phyloP scores from a whole-genome alignment of 345 rosid species.

The Gossypium arboreum region DNA sequence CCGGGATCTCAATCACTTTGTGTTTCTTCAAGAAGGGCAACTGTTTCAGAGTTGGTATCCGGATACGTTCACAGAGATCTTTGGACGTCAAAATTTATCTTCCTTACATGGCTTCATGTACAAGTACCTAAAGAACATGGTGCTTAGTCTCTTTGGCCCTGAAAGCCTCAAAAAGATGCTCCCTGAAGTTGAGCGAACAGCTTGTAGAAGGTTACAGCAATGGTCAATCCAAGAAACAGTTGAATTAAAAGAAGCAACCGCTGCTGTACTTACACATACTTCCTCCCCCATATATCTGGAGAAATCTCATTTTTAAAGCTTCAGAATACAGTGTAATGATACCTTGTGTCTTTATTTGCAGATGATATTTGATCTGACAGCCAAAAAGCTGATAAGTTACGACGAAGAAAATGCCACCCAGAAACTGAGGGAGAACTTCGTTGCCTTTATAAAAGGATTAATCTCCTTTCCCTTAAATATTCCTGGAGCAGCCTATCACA shows the following conservation, averaged over 20 bases:
- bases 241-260: constrained; percentile 77
- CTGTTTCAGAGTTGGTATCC: constrained; percentile 97
- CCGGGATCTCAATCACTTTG: constrained; percentile 78
- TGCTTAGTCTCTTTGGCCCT: constrained; percentile 76
- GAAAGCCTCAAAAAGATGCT: constrained; percentile 79
- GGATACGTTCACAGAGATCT: constrained; percentile 79
- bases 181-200: constrained; percentile 59
- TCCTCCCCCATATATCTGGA: neutral
- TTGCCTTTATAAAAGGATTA: constrained; percentile 81
- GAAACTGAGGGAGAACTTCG: constrained; percentile 77
- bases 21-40: constrained; percentile 88
- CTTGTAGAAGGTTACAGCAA: constrained; percentile 39
- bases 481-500: constrained; percentile 96
- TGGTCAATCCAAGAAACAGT: constrained; percentile 57
- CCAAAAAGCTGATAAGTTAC: constrained; percentile 84
- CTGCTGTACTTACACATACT: constrained; percentile 43
- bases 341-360: constrained; percentile 22
- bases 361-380: constrained; percentile 90
- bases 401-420: constrained; percentile 67
- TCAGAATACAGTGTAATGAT: constrained; percentile 11
- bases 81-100: constrained; percentile 82
- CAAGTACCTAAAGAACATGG: constrained; percentile 86
- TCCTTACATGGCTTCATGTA: constrained; percentile 89
- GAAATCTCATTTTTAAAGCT: neutral
- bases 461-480: constrained; percentile 85